Percentiles rank a stretch among this genome's conserved stretches.
Conservation (phyloP, 2,329 filamentous ascomycete genomes). For the Zymoseptoria pseudotritici region DNA sequence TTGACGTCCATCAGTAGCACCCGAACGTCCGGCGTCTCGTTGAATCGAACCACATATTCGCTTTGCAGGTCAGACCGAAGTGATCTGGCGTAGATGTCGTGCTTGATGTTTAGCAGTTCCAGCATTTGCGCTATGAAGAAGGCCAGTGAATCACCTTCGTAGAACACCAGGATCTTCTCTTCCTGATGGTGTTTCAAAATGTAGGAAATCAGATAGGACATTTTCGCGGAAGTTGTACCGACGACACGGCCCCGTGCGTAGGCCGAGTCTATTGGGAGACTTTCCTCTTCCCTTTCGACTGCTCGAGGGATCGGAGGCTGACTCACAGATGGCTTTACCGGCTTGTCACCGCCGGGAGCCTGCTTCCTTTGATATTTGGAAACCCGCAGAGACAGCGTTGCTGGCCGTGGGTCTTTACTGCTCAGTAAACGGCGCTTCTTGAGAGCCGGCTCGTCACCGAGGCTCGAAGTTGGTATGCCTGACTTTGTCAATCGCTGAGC, state of each 20-base stretch:
- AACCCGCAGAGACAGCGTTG: background rate
- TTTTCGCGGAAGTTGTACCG: slow-evolving; percentile 79
- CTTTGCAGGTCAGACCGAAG: slow-evolving; percentile 56
- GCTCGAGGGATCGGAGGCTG: background rate
- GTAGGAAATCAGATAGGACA: slow-evolving; percentile 74
- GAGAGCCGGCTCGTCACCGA: slow-evolving; percentile 31
- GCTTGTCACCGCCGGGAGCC: background rate
- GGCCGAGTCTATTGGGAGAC: slow-evolving; percentile 37
- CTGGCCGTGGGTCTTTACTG: background rate
- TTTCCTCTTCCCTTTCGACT: background rate
- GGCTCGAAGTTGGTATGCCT: slow-evolving; percentile 35
- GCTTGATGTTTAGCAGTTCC: slow-evolving; percentile 59
- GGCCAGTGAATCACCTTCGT: slow-evolving; percentile 78
- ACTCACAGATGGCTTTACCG: background rate
- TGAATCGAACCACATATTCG: slow-evolving; percentile 73
- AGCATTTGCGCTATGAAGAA: slow-evolving; percentile 79
- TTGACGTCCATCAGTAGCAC: slow-evolving; percentile 88
- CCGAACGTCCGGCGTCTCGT: slow-evolving; percentile 58
- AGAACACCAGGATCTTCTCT: slow-evolving; percentile 90
- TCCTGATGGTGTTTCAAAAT: slow-evolving; percentile 59
- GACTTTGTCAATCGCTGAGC: slow-evolving; percentile 23
- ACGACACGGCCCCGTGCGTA: slow-evolving; percentile 56
- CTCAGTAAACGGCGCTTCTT: slow-evolving; percentile 20
- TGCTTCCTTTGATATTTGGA: background rate
- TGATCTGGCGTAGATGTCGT: slow-evolving; percentile 59